Evolutionary conservation across 331 rosid species (phyloP).

Genomic region (Quercus lobata): DNA sequence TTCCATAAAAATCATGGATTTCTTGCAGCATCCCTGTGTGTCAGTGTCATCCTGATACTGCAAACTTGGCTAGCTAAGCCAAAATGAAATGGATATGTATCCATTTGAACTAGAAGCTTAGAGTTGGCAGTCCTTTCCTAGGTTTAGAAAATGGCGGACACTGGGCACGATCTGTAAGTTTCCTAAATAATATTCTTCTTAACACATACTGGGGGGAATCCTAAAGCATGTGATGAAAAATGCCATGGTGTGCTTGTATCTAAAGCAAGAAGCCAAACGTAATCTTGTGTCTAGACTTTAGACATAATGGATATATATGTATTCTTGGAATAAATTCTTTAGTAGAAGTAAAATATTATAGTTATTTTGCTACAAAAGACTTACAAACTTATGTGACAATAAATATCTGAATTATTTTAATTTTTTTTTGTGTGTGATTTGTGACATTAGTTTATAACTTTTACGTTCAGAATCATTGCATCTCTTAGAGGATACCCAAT

Average conservation of each 20-base stretch:
- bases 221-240: slow-evolving; percentile 19
- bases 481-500: rapidly evolving
- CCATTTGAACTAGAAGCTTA: neutral
- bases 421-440: no score
- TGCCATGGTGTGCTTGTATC: slow-evolving; percentile 1
- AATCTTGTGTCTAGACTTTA: no score
- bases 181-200: neutral
- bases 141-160: neutral
- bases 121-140: neutral
- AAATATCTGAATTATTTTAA: no score
- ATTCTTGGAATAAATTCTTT: neutral
- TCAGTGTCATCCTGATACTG: no score
- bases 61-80: no score
- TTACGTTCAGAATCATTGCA: rapidly evolving
- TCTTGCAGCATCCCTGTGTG: neutral
- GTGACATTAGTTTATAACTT: no score
- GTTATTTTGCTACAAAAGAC: no score
- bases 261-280: neutral
- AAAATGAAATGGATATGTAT: no score
- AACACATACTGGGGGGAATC: no score
- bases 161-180: neutral
- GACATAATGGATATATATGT: neutral
- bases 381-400: no score
- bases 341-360: no score
- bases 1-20: slow-evolving; percentile 23